These are phyloP conservation scores for Boletus semigastroideus DNA, from an alignment of 1,284 basidiomycete species.

Conservation along the genomic window DNA sequence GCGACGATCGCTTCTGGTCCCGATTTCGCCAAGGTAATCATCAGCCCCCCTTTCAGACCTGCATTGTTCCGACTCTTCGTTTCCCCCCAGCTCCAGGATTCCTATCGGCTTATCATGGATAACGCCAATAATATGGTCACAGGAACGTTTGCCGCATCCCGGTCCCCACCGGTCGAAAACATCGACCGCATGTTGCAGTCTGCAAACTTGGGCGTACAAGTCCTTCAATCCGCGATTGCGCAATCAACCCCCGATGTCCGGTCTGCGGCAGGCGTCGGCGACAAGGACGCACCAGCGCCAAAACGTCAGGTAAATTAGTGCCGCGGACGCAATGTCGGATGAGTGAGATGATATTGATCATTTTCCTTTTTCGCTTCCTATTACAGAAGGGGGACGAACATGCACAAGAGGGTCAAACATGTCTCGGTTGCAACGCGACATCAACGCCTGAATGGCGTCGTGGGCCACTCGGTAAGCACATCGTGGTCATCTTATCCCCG, in stretches of 20 bases:
- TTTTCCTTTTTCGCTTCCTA: slow-evolving; percentile 14
- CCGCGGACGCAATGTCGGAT: slow-evolving; percentile 20
- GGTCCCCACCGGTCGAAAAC: slow-evolving; percentile 36
- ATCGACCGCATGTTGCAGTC: slow-evolving; percentile 49
- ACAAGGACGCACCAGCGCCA: slow-evolving; percentile 35
- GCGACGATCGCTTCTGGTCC: slow-evolving; percentile 28
- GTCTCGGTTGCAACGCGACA: slow-evolving; percentile 77
- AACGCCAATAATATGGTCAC: slow-evolving; percentile 35
- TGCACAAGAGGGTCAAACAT: slow-evolving; percentile 61
- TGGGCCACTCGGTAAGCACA: slow-evolving; percentile 67
- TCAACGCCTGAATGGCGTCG: slow-evolving; percentile 82
- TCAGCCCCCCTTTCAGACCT: slow-evolving; percentile 1
- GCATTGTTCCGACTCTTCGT: slow-evolving; percentile 16
- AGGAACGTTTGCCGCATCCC: slow-evolving; percentile 27
- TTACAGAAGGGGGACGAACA: slow-evolving; percentile 46
- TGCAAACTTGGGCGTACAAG: slow-evolving; percentile 52
- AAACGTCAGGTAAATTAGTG: slow-evolving; percentile 45
- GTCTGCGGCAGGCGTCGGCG: slow-evolving; percentile 18
- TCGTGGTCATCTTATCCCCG: slow-evolving; percentile 25
- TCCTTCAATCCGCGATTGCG: slow-evolving; percentile 43
- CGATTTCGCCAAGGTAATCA: slow-evolving; percentile 54
- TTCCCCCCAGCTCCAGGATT: slow-evolving; percentile 43
- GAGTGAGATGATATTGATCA: slow-evolving; percentile 12
- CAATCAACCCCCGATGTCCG: slow-evolving; percentile 32
- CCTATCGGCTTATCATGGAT: slow-evolving; percentile 46